Evolutionary conservation across 495 filamentous ascomycete genomes (phyloP), one percentile per base, ranked within the genome.

Genomic region (Neurospora sp.): DNA sequence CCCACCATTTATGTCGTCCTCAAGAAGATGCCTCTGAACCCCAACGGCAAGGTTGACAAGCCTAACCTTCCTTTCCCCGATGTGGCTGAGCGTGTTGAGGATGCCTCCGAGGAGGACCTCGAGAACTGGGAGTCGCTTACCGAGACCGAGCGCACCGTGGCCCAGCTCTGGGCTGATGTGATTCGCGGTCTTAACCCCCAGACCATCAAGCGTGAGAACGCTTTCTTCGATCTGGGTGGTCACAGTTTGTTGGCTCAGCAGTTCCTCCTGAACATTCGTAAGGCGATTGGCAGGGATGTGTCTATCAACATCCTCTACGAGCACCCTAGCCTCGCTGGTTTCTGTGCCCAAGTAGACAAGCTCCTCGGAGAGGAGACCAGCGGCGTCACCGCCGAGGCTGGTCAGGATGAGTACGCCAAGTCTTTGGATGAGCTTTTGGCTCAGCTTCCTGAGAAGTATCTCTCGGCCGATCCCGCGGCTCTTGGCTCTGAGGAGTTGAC

Each of bases 31-130:
- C 95, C 95, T 0, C 85, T 98, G 38, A 98, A 97, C 82, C 95
- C 95, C 16, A 98, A 98, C 76, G 95, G 94, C 74, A 98, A 97
- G 84, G 90, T 97, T 66, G 96, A 99, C 79, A 93, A 91, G 82
- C 93, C 93, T 7, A 91, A 90, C 2, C 86, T 99, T 54, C 96
- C 96, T 0, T 98, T 97, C 88, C 96, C 96, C 0, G 93, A 95
- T 80, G 90, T 89, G 12, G 87, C 87, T 4, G 81, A 84, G 66
- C 75, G 77, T 20, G 76, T 80, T 14, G 84, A 84, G 71, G 83
- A 82, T 11, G 87, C 89, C 38, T 94, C 91, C 3, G 90, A 94
- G 75, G 87, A 90, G 74, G 84, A 86, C 49, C 74, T 96, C 35
- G 90, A 91, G 75, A 84, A 86, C 41, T 96, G 93, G 93, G 89